Conservation (phyloP, 345 rosid species). For the Anacardium occidentale region DNA sequence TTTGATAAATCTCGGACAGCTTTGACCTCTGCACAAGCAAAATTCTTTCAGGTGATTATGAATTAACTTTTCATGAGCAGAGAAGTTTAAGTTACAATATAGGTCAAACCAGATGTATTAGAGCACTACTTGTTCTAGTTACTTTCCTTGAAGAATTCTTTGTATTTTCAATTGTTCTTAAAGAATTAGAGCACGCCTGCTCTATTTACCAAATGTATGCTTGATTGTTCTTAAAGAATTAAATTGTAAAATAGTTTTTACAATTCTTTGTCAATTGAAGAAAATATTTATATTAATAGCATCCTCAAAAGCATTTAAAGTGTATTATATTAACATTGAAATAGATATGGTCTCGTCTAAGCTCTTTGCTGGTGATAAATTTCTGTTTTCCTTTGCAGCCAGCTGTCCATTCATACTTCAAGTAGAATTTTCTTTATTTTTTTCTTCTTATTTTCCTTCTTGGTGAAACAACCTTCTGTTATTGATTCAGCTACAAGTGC, state of each 20-base stretch:
- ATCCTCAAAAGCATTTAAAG: background rate
- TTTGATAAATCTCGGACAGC: slow-evolving; percentile 54
- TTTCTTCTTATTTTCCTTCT: background rate
- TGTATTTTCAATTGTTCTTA: no score
- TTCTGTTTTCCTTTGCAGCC: no score
- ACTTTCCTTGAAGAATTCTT: no score
- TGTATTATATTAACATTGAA: background rate
- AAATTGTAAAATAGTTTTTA: no score
- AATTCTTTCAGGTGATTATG: slow-evolving; percentile 61
- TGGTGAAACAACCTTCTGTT: slow-evolving; percentile 5
- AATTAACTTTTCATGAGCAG: background rate
- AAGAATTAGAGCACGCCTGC: background rate
- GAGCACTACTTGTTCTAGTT: background rate
- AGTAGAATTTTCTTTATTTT: background rate
- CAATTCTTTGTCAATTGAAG: no score
- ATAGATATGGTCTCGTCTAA: background rate
- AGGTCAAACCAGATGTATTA: background rate
- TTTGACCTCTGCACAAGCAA: slow-evolving; percentile 72
- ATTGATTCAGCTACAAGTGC: slow-evolving; percentile 65
- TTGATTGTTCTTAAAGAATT: background rate
- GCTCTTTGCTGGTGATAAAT: background rate
- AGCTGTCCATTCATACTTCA: no score
- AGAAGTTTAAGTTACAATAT: background rate
- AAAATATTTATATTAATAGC: no score
- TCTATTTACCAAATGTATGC: background rate